phyloP scores from a whole-genome alignment of 805 yeast genomes.

The Ascoidea rubescens region DNA sequence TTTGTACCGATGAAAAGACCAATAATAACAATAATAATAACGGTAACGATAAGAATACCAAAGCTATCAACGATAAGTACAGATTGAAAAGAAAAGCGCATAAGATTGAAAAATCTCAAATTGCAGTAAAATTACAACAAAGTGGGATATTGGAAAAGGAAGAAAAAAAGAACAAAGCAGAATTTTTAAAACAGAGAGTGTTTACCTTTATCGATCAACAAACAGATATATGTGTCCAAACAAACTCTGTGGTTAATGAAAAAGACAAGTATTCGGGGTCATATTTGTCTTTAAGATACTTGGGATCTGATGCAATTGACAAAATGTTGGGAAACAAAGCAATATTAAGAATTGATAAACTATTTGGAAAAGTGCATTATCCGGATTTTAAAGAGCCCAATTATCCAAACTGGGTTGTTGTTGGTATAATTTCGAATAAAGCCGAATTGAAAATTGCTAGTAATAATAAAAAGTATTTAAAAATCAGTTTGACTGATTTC shows the following conservation, averaged over 20 bases:
- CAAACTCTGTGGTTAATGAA: conserved; percentile 22
- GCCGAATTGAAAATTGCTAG: conserved; percentile 34
- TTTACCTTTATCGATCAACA: conserved; percentile 5
- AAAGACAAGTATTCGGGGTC: conserved; percentile 32
- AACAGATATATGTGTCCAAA: conserved; percentile 8
- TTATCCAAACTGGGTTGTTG: conserved; percentile 63
- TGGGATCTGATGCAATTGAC: conserved; percentile 23
- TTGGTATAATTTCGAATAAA: conserved; percentile 57
- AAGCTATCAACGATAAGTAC: neutral
- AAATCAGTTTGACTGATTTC: conserved; percentile 56
- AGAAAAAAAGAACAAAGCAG: neutral
- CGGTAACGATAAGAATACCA: no score
- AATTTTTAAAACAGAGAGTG: conserved; percentile 5
- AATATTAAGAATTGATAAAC: conserved; percentile 39
- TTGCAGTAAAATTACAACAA: conserved; percentile 4
- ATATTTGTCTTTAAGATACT: conserved; percentile 30
- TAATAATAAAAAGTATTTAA: conserved; percentile 28
- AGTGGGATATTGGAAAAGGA: conserved; percentile 2
- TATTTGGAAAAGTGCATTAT: conserved; percentile 51
- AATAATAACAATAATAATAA: no score
- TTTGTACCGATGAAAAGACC: no score
- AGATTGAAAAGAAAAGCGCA: neutral
- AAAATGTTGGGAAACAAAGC: conserved; percentile 32
- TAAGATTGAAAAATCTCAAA: neutral
- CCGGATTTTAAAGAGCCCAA: conserved; percentile 59